Evolutionary conservation across 139 green algal species (phyloP), one percentile per base, ranked within the genome.

Genomic region (Nannochloris sp.): DNA sequence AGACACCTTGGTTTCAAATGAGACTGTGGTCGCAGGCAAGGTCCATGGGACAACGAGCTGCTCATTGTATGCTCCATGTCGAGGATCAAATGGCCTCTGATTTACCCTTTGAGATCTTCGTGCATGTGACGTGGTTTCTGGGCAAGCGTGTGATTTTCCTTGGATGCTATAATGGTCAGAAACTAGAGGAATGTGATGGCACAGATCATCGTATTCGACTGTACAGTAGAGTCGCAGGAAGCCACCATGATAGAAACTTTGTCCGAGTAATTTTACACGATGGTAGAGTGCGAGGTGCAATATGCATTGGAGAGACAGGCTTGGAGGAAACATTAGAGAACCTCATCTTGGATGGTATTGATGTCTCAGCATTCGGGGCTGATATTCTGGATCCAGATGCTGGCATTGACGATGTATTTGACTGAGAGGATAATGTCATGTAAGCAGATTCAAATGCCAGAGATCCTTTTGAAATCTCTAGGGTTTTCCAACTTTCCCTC

Each of bases 281-380:
- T 1, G 87, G 87, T 10, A 70, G 71, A 2, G 77, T 95, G 69
- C 28, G 80, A 69, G 79, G 82, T 9, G 82, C 79, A 3, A 81
- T 96, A 33, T 69, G 95, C 29, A 84, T 95, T 8, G 89, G 89
- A 2, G 78, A 92, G 1, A 93, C 88, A 59, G 70, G 83, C 2
- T 71, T 94, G 13, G 88, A 92, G 53, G 89, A 95, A 75, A 77
- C 79, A 9, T 82, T 94, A 29, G 88, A 96, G 64, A 91, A 96
- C 56, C 49, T 96, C 13, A 96, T 96, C 5, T 28, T 95, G 58
- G 85, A 93, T 28, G 65, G 81, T 23, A 59, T 96, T 44, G 87
- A 96, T 55, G 58, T 96, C 10, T 68, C 49, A 5, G 11, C 23
- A 3, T 92, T 76, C 59, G 86, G 84, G 0, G 77, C 79, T 1